phyloP scores from a whole-genome alignment of 1,139 yeast species.

The Blastobotrys persicus region DNA sequence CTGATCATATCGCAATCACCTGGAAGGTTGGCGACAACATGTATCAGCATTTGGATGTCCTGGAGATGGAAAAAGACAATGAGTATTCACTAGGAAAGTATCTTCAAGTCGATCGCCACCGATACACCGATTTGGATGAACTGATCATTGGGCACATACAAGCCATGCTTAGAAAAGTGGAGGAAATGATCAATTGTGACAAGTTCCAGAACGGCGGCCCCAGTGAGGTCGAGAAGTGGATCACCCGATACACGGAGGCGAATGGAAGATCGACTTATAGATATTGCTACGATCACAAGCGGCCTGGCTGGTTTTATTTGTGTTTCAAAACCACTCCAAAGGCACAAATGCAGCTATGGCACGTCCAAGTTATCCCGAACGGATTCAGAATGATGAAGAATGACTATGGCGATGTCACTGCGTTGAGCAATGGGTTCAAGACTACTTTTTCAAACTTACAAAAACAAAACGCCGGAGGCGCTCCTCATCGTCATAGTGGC shows the following conservation, averaged over 20 bases:
- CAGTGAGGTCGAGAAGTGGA: conserved; percentile 80
- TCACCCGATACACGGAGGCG: conserved; percentile 85
- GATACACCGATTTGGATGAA: conserved; percentile 87
- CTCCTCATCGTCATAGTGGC: not conserved
- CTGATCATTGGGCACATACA: conserved; percentile 85
- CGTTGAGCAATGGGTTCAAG: conserved; percentile 93
- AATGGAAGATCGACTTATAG: conserved; percentile 91
- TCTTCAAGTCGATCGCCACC: conserved; percentile 63
- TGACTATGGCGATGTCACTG: conserved; percentile 80
- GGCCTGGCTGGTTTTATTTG: conserved; percentile 88
- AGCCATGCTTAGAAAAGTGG: conserved; percentile 78
- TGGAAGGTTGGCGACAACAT: conserved; percentile 93
- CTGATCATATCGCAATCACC: conserved; percentile 83
- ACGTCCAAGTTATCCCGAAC: conserved; percentile 81
- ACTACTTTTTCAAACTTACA: conserved; percentile 33
- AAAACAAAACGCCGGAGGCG: conserved; percentile 1
- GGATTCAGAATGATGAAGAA: conserved; percentile 80
- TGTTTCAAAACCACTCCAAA: conserved; percentile 76
- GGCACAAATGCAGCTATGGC: conserved; percentile 80
- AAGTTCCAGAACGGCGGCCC: conserved; percentile 84
- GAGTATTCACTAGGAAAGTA: conserved; percentile 63
- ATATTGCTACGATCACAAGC: conserved; percentile 84
- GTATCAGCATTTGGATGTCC: conserved; percentile 87
- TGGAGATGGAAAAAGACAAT: conserved; percentile 65
- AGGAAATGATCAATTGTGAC: conserved; percentile 81